Evolutionary conservation across 2,329 filamentous ascomycete species (phyloP).

Genomic region (Exophiala lecanii-corni): DNA sequence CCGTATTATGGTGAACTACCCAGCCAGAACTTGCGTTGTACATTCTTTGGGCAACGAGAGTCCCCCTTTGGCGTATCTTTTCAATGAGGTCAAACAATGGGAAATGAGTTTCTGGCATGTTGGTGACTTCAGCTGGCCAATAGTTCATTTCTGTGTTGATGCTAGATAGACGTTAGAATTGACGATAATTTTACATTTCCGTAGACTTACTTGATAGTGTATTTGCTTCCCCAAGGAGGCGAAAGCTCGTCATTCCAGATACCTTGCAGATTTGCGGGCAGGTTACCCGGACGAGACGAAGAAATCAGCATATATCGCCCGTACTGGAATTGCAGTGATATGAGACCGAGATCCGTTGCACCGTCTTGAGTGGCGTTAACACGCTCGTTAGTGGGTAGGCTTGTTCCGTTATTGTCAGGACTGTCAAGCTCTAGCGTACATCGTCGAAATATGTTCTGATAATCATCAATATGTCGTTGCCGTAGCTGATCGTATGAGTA

Average conservation of each 20-base stretch:
- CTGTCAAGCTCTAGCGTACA: slow-evolving; percentile 2
- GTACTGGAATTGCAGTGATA: slow-evolving; percentile 51
- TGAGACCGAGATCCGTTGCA: slow-evolving; percentile 41
- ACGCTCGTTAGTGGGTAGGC: slow-evolving; percentile 17
- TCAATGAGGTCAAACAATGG: slow-evolving; percentile 10
- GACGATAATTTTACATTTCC: too few species aligned
- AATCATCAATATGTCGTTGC: slow-evolving; percentile 2
- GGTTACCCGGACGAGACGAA: slow-evolving; percentile 44
- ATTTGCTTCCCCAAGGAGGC: slow-evolving; percentile 52
- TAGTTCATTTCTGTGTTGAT: slow-evolving; percentile 61
- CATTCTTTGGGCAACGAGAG: slow-evolving; percentile 46
- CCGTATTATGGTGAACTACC: slow-evolving; percentile 55
- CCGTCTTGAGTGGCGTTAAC: slow-evolving; percentile 31
- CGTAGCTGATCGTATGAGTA: slow-evolving; percentile 2
- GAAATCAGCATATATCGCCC: slow-evolving; percentile 53
- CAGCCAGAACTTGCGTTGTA: slow-evolving; percentile 54
- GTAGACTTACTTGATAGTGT: slow-evolving; percentile 56
- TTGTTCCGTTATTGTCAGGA: neutral
- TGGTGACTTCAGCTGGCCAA: slow-evolving; percentile 53
- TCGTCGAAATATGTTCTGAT: slow-evolving; percentile 1
- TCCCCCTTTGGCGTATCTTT: slow-evolving; percentile 5
- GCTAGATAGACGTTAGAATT: too few species aligned
- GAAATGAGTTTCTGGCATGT: slow-evolving; percentile 36
- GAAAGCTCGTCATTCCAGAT: slow-evolving; percentile 48
- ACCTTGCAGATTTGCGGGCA: slow-evolving; percentile 56